Evolutionary conservation across 306 rosid genomes (phyloP), one percentile per base, ranked within the genome.

Genomic region (Vachellia pachyceras): DNA sequence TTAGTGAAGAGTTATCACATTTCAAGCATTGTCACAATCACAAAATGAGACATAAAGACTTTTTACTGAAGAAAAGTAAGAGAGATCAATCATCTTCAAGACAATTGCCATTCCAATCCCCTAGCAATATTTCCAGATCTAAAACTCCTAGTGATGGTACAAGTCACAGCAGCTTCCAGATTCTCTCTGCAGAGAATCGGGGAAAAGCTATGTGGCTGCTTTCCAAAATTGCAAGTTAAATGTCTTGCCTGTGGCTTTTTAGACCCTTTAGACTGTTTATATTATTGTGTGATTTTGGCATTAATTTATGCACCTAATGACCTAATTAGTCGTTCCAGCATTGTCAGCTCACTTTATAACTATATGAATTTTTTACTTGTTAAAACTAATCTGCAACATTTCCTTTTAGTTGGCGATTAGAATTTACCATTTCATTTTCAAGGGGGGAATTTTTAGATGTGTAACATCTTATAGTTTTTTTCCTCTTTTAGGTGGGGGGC

Each of bases 71-170:
- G 70, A 76, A 78, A 82, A 83, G 85, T 77, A 83, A 72, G 75
- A 90, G 72, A 69, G 66, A 46, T 74, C 88, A 77, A 70, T 55
- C 86, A 77, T 82, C 91, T 73, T 76, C 89, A 76, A 88, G 92
- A 78, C 23, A 42, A 14, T 23, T 45, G 23, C 78, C 83, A 42
- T 81, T 72, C 77, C 84, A 77, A 78, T 52, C 75, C 77, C 75
- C 84, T 72, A 65, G 77, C 68, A 81, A 66, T 75, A 79, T 77
- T 61, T 84, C 86, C 76, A 83, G 79, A 54, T 20, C 10, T 52
- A 69, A 9, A 85, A 66, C 44, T 79, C 72, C 77, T 77, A 85
- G 77, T 68, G 66, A 75, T 76, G 89, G 75, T 73, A 83, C 57
- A 82, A 90, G 66, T 47, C 50, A 70, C 54, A 81, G 87, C 66